Evolutionary conservation across 352 stramenopile genomes (phyloP).

Genomic region (Phytophthora boehmeriae): DNA sequence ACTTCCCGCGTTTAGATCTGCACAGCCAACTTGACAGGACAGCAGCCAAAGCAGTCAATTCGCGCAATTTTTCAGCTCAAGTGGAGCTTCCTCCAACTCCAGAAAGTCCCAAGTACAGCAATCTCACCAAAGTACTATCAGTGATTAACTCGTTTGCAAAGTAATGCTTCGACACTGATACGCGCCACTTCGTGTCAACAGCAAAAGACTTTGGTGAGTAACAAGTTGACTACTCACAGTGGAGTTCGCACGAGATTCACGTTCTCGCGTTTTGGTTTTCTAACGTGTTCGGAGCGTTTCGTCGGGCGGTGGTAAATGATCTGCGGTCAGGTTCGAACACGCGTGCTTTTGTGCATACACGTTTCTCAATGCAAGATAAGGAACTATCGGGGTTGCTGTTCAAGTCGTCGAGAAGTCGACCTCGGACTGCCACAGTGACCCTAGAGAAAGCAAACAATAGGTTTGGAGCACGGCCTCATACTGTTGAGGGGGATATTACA

Average conservation of each 20-base stretch:
- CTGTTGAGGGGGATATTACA: too few species aligned
- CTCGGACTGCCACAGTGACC: too few species aligned
- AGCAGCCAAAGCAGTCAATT: not conserved
- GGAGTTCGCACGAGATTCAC: not conserved
- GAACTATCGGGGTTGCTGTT: constrained; percentile 3
- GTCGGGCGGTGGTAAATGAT: constrained; percentile 1
- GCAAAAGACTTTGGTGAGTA: constrained; percentile 3
- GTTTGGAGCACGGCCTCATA: too few species aligned
- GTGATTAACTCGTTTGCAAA: not conserved
- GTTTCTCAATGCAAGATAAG: constrained; percentile 5
- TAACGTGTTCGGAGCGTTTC: constrained; percentile 1
- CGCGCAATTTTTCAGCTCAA: constrained; percentile 1
- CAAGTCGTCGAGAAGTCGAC: constrained; percentile 2
- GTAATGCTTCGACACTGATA: not conserved
- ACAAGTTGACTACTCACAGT: not conserved
- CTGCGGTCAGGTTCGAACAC: not conserved
- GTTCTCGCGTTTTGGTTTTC: constrained; percentile 10
- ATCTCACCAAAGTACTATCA: not conserved
- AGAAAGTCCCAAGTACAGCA: not conserved
- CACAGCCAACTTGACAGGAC: not conserved
- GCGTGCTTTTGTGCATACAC: not conserved
- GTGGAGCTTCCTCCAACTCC: not conserved
- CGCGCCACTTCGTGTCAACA: not conserved
- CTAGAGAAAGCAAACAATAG: too few species aligned
- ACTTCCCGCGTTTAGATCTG: constrained; percentile 3